These are phyloP conservation scores for Tetraselmis chui DNA, from an alignment of 139 green algal genomes.

Conservation along the genomic window DNA sequence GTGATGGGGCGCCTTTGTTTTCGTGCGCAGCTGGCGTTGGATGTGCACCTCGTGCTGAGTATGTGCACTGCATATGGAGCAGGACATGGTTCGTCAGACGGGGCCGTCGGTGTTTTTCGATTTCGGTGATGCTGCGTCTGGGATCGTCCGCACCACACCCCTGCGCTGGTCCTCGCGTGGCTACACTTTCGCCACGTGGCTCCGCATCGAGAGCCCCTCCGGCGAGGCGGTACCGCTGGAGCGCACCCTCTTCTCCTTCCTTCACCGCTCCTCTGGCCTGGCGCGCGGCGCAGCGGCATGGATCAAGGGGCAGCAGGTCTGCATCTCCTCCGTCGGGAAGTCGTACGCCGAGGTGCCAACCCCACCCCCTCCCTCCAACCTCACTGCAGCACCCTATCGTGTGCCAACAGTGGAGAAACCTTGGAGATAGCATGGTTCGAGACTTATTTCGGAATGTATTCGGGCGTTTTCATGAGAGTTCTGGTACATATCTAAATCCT, in stretches of 20 bases:
- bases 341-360: not conserved
- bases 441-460: too few species aligned
- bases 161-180: conserved; percentile 12
- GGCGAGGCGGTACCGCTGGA: not conserved
- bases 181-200: conserved; percentile 35
- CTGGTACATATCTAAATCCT: too few species aligned
- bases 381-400: too few species aligned
- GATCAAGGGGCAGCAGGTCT: not conserved
- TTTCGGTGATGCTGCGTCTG: conserved; percentile 12
- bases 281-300: not conserved
- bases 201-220: conserved; percentile 23
- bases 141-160: conserved; percentile 19
- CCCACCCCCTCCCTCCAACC: too few species aligned
- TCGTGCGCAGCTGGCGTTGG: too few species aligned
- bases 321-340: not conserved
- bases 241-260: conserved; percentile 20
- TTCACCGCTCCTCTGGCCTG: conserved; percentile 1
- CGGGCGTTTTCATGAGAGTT: too few species aligned
- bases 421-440: too few species aligned
- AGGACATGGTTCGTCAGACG: conserved; percentile 22
- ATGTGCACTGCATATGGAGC: too few species aligned
- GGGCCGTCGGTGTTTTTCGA: conserved; percentile 36
- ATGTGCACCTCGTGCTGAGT: too few species aligned
- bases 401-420: too few species aligned
- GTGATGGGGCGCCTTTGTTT: too few species aligned